Evolutionary conservation across 257 asterid genomes (phyloP).

Genomic region (Datura wrightii): DNA sequence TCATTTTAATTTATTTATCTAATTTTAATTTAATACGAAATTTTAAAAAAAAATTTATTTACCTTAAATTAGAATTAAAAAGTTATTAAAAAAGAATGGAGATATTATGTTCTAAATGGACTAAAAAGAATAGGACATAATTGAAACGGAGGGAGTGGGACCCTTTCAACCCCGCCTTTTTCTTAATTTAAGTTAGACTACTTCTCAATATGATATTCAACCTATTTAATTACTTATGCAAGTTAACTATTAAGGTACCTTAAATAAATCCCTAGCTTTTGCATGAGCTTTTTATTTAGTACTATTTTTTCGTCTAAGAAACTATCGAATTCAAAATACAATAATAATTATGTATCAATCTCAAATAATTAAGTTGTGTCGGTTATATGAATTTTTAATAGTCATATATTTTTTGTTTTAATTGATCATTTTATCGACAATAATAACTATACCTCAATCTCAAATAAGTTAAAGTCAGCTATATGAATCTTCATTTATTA

Average conservation of each 20-base stretch:
- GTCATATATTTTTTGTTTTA: too few species aligned
- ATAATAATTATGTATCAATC: too few species aligned
- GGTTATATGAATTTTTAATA: too few species aligned
- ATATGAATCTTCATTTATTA: not conserved
- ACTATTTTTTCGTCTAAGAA: not conserved
- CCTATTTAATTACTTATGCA: not conserved
- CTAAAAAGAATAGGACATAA: too few species aligned
- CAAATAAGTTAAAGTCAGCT: not conserved
- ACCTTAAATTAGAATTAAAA: too few species aligned
- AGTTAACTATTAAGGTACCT: not conserved
- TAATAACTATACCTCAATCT: not conserved
- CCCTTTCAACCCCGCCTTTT: not conserved
- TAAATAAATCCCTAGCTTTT: not conserved
- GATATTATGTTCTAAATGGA: too few species aligned
- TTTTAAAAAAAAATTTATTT: too few species aligned
- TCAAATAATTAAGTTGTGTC: too few species aligned
- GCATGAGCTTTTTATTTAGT: not conserved
- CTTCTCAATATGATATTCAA: not conserved
- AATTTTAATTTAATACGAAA: too few species aligned
- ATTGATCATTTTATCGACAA: not conserved
- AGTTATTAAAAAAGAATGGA: too few species aligned
- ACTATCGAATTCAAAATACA: not conserved
- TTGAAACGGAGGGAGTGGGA: too few species aligned
- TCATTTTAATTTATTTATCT: too few species aligned
- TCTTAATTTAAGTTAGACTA: conserved; percentile 23